A percentile compares a stretch with the other conserved stretches of the same genome.
These are phyloP conservation scores for Lathyrus tuberosus DNA, from an alignment of 306 rosid genomes.

Conservation along the genomic window DNA sequence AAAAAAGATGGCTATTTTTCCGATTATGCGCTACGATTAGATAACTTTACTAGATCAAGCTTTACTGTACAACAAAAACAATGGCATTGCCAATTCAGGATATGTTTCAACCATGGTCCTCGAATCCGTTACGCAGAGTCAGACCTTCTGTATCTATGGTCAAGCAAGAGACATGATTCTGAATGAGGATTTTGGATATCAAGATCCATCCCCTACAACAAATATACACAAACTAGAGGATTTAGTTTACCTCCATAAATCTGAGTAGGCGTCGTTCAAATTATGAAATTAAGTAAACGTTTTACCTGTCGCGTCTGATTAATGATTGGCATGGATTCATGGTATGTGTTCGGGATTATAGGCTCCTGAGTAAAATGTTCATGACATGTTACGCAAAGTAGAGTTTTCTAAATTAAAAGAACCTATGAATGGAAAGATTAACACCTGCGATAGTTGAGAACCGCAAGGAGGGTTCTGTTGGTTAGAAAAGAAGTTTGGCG, in stretches of 20 bases:
- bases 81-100: constrained; percentile 25
- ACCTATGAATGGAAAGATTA: constrained; percentile 21
- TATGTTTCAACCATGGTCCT: constrained; percentile 34
- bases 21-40: background rate
- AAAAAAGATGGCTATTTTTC: background rate
- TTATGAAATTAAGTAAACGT: constrained; percentile 8
- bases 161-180: constrained; percentile 52
- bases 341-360: constrained; percentile 48
- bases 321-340: constrained; percentile 50
- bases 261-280: background rate
- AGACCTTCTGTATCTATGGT: constrained; percentile 51
- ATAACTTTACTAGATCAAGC: background rate
- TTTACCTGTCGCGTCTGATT: constrained; percentile 57
- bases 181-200: constrained; percentile 56
- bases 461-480: constrained; percentile 58
- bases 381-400: constrained; percentile 32
- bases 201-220: constrained; percentile 60
- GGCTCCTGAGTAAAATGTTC: constrained; percentile 48
- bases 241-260: constrained; percentile 26
- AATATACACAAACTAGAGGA: constrained; percentile 29
- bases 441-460: constrained; percentile 59
- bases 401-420: constrained; percentile 5
- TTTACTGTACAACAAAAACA: constrained; percentile 2
- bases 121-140: constrained; percentile 38
- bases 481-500: constrained; percentile 51